phyloP scores from a whole-genome alignment of 78 protist species.

The Isochrysis galbana region DNA sequence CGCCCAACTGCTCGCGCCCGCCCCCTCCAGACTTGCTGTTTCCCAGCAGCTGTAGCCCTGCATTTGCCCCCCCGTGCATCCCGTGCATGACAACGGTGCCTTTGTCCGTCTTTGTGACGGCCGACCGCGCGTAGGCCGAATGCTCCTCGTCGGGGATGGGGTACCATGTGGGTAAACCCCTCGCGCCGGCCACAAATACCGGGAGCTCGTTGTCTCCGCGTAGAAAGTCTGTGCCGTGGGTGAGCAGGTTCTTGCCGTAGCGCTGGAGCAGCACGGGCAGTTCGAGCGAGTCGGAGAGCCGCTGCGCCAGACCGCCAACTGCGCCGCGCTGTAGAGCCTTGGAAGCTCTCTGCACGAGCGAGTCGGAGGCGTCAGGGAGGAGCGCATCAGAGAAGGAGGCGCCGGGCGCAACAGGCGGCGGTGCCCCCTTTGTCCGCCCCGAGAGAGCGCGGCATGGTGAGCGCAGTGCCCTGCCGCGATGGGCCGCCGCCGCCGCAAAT shows the following conservation, averaged over 20 bases:
- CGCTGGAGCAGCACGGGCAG: background rate
- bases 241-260: background rate
- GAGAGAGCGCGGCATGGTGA: too few relatives aligned
- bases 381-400: background rate
- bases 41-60: background rate
- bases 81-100: background rate
- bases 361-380: background rate
- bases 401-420: too few relatives aligned
- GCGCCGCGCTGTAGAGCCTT: background rate
- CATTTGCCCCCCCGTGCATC: background rate
- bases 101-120: background rate
- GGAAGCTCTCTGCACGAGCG: background rate
- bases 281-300: background rate
- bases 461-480: too few relatives aligned
- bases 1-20: background rate
- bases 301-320: background rate
- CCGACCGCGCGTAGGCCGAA: background rate
- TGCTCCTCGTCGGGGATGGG: background rate
- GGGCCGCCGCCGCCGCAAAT: too few relatives aligned
- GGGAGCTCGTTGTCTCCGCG: background rate
- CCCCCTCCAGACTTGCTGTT: too few relatives aligned
- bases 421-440: too few relatives aligned
- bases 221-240: background rate
- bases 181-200: background rate
- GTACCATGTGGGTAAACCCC: background rate